A percentile compares a stretch with the other conserved stretches of the same genome.
Conservation (phyloP, 2,329 filamentous ascomycete species). For the Arthroderma sp. region DNA sequence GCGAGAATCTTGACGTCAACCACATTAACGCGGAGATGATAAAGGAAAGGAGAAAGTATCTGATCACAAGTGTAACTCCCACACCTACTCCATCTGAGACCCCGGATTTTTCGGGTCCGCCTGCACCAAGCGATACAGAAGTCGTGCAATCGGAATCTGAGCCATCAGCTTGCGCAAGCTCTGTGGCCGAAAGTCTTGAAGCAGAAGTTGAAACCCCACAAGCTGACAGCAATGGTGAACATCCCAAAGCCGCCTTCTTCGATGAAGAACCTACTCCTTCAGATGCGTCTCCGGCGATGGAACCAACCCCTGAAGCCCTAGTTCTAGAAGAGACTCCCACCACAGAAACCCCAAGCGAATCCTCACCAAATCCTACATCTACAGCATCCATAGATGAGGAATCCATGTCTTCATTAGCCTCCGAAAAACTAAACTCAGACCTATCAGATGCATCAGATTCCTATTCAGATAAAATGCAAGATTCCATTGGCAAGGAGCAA, state of each 20-base stretch:
- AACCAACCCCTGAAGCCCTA: not conserved
- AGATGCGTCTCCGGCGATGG: not conserved
- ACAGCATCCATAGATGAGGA: not conserved
- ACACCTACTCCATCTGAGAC: not conserved
- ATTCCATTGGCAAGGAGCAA: not conserved
- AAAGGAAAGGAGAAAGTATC: not conserved
- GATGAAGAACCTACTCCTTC: not conserved
- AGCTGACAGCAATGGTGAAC: not conserved
- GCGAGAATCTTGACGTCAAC: constrained; percentile 61
- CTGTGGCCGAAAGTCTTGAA: not conserved
- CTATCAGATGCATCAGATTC: not conserved
- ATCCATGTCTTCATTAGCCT: not conserved
- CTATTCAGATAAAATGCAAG: not conserved
- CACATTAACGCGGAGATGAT: constrained; percentile 5
- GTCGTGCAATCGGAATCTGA: not conserved
- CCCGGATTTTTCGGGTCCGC: not conserved
- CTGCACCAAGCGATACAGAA: not conserved
- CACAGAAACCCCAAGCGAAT: not conserved
- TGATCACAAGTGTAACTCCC: not conserved
- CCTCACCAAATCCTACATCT: not conserved
- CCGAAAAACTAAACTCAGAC: not conserved
- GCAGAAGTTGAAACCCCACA: not conserved
- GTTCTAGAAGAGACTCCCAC: not conserved
- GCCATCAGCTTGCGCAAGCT: not conserved
- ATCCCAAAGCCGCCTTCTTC: not conserved